phyloP scores from a whole-genome alignment of 2,329 filamentous ascomycete species.

The Verticillium nonalfalfae region DNA sequence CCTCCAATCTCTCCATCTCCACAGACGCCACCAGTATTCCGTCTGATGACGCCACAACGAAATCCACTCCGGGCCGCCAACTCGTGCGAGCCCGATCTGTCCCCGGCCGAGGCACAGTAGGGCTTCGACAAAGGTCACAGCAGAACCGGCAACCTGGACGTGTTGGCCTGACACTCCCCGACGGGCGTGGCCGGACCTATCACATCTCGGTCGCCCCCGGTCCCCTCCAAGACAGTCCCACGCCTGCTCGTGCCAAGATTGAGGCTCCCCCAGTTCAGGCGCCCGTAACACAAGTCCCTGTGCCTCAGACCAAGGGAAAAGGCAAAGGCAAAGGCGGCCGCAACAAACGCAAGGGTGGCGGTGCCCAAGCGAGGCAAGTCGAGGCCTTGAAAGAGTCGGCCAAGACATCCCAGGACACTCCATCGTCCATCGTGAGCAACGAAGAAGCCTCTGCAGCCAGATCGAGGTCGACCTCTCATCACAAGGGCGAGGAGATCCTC shows the following conservation, averaged over 20 bases:
- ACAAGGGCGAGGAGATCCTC: slow-evolving; percentile 7
- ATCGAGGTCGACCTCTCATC: slow-evolving; percentile 1
- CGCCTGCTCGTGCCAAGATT: neutral
- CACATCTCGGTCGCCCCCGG: slow-evolving; percentile 1
- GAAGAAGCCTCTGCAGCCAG: neutral
- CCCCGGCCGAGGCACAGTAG: neutral
- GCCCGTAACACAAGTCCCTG: neutral
- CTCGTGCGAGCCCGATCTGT: neutral
- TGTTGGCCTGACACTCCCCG: neutral
- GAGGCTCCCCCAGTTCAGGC: neutral
- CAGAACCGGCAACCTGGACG: neutral
- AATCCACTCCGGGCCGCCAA: neutral
- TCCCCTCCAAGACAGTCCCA: neutral
- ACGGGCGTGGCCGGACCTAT: slow-evolving; percentile 1
- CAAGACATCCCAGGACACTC: slow-evolving; percentile 6
- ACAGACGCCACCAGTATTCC: slow-evolving; percentile 11
- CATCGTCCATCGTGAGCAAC: neutral
- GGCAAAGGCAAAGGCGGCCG: slow-evolving; percentile 1
- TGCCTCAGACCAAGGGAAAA: neutral
- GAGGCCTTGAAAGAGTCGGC: slow-evolving; percentile 8
- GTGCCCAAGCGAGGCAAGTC: slow-evolving; percentile 8
- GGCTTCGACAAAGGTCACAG: neutral
- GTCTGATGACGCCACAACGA: slow-evolving; percentile 1
- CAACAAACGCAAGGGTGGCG: slow-evolving; percentile 4
- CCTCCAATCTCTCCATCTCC: slow-evolving; percentile 6